These are phyloP conservation scores for Amanita rubescens DNA, from an alignment of 768 basidiomycete genomes.

Conservation along the genomic window DNA sequence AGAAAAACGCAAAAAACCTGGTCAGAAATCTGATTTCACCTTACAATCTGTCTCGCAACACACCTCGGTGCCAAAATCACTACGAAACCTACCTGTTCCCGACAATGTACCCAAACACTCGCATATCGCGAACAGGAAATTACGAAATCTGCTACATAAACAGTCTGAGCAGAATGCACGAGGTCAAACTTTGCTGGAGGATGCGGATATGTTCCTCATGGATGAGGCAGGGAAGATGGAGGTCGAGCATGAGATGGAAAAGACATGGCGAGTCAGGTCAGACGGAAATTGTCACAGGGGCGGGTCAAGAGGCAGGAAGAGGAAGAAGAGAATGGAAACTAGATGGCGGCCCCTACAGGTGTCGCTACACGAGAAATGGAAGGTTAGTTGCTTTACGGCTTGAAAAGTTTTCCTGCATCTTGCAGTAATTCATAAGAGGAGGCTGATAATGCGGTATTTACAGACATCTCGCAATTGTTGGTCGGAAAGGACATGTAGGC, in stretches of 20 bases:
- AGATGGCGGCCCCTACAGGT: slow-evolving; percentile 79
- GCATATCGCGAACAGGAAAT: slow-evolving; percentile 68
- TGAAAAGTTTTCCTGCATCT: not conserved
- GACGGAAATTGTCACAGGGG: slow-evolving; percentile 57
- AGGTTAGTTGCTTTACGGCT: slow-evolving; percentile 42
- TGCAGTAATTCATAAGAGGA: not conserved
- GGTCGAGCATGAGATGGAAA: slow-evolving; percentile 73
- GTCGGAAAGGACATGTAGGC: slow-evolving; percentile 77
- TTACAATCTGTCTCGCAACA: slow-evolving; percentile 47
- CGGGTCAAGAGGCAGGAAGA: slow-evolving; percentile 68
- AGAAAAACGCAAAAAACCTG: slow-evolving; percentile 6
- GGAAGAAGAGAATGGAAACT: slow-evolving; percentile 76
- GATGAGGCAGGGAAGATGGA: slow-evolving; percentile 70
- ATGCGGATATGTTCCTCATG: slow-evolving; percentile 55
- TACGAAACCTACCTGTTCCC: slow-evolving; percentile 42
- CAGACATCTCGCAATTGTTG: slow-evolving; percentile 84
- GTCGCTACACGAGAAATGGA: slow-evolving; percentile 87
- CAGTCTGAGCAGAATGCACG: slow-evolving; percentile 57
- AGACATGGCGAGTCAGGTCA: slow-evolving; percentile 88
- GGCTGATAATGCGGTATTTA: not conserved
- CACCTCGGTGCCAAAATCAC: slow-evolving; percentile 63
- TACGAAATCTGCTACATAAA: slow-evolving; percentile 60
- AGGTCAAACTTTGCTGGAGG: slow-evolving; percentile 53
- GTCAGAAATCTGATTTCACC: slow-evolving; percentile 38
- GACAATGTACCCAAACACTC: slow-evolving; percentile 41